phyloP scores from a whole-genome alignment of 78 protist species.

The Blattamonas nauphoetae region DNA sequence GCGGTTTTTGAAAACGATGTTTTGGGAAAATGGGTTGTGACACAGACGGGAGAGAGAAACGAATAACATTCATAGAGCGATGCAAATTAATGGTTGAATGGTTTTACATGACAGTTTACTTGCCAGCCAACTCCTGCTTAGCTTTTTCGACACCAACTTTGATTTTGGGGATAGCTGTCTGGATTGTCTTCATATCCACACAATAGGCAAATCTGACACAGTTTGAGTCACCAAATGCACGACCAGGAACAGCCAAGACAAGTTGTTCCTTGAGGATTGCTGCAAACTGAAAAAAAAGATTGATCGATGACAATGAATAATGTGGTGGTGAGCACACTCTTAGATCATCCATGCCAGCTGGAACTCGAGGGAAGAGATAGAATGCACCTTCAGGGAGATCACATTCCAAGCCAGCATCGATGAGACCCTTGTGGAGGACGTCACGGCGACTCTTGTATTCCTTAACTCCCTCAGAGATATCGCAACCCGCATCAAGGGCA shows the following conservation, averaged over 20 bases:
- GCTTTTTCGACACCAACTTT: too few species aligned
- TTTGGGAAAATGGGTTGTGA: too few species aligned
- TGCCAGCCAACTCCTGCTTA: too few species aligned
- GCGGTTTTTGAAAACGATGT: too few species aligned
- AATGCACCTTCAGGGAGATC: background rate
- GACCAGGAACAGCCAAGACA: background rate
- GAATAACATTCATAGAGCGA: too few species aligned
- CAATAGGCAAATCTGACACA: background rate
- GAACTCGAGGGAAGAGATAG: background rate
- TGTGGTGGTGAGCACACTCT: background rate
- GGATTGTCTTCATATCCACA: background rate
- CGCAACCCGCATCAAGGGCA: background rate
- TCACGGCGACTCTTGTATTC: constrained; percentile 1
- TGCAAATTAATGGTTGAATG: too few species aligned
- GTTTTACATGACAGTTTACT: too few species aligned
- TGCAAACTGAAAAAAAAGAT: background rate
- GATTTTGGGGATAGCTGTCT: background rate
- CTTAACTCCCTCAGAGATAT: background rate
- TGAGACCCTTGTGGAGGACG: background rate
- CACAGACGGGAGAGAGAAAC: too few species aligned
- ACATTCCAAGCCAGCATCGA: background rate
- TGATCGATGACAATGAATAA: background rate
- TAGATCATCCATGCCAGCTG: background rate
- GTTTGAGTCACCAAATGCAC: background rate
- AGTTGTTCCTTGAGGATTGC: background rate